Conservation (phyloP, 805 yeast genomes). For the Barnettozyma californica region DNA sequence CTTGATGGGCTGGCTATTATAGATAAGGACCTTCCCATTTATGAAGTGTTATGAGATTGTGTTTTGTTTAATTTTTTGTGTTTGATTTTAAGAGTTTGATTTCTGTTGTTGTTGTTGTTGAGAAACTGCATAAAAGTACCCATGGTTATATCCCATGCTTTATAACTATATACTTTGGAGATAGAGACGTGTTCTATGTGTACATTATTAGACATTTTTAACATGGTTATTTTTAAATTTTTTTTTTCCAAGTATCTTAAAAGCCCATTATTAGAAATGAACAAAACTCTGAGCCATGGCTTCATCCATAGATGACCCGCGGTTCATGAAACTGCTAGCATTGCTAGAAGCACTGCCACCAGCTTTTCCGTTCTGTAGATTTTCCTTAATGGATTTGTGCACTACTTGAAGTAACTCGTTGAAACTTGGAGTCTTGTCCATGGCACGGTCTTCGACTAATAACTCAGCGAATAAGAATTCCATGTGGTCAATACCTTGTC, state of each 20-base stretch:
- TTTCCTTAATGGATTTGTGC: slow-evolving; percentile 57
- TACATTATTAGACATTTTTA: not conserved
- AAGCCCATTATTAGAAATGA: not conserved
- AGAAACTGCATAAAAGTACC: no score
- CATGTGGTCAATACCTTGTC: slow-evolving; percentile 57
- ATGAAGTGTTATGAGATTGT: not conserved
- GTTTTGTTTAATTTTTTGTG: not conserved
- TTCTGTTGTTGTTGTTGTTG: not conserved
- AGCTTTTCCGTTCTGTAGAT: slow-evolving; percentile 40
- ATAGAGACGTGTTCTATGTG: not conserved
- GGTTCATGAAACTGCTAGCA: not conserved
- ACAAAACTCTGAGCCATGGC: slow-evolving; percentile 2
- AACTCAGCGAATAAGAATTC: slow-evolving; percentile 42
- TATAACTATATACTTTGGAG: not conserved
- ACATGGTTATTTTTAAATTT: no score
- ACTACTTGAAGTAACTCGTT: slow-evolving; percentile 62
- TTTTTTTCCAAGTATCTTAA: no score
- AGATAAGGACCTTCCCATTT: not conserved
- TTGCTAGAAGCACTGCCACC: slow-evolving; percentile 1
- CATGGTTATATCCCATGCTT: no score
- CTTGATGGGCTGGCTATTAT: not conserved
- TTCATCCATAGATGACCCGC: not conserved
- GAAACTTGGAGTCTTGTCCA: slow-evolving; percentile 50
- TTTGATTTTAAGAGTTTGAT: not conserved
- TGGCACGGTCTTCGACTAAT: slow-evolving; percentile 68